phyloP scores from a whole-genome alignment of 768 basidiomycete species.

The Hebeloma cylindrosporum region DNA sequence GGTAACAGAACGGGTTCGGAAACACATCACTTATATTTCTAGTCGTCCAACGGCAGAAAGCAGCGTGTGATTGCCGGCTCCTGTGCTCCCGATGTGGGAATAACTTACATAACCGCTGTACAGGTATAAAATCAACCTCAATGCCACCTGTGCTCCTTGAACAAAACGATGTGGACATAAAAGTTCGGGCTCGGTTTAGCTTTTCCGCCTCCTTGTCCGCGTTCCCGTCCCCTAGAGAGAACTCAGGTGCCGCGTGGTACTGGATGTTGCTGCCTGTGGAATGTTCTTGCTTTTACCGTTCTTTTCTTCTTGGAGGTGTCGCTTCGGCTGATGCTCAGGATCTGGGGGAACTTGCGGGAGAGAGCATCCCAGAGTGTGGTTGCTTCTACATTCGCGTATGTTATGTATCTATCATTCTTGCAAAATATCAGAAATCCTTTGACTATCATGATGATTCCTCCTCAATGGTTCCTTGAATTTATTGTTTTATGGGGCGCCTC shows the following conservation, averaged over 20 bases:
- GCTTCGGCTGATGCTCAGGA: slow-evolving; percentile 77
- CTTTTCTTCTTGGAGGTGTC: slow-evolving; percentile 59
- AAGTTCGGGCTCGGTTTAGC: slow-evolving; percentile 90
- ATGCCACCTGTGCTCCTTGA: slow-evolving; percentile 34
- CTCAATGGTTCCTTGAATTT: too few species aligned
- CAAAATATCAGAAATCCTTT: neutral
- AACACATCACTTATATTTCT: neutral
- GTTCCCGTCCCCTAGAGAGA: slow-evolving; percentile 88
- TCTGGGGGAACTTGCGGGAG: slow-evolving; percentile 33
- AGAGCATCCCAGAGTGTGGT: slow-evolving; percentile 26
- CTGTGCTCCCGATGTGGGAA: slow-evolving; percentile 35
- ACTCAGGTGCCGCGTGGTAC: slow-evolving; percentile 35
- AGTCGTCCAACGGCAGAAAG: neutral
- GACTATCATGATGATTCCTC: neutral
- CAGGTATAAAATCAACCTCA: slow-evolving; percentile 24
- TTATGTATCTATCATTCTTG: slow-evolving; percentile 3
- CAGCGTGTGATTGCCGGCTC: slow-evolving; percentile 26
- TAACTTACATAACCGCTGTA: slow-evolving; percentile 41
- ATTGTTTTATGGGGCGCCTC: too few species aligned
- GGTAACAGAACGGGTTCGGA: neutral
- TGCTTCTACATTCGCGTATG: slow-evolving; percentile 34
- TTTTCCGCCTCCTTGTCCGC: slow-evolving; percentile 88
- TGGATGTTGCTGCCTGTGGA: slow-evolving; percentile 33
- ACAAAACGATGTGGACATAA: slow-evolving; percentile 83
- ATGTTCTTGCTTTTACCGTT: slow-evolving; percentile 43